Base-by-base conservation (phyloP, 2,329 filamentous ascomycete genomes). In the Tympanopsis confertula region DNA sequence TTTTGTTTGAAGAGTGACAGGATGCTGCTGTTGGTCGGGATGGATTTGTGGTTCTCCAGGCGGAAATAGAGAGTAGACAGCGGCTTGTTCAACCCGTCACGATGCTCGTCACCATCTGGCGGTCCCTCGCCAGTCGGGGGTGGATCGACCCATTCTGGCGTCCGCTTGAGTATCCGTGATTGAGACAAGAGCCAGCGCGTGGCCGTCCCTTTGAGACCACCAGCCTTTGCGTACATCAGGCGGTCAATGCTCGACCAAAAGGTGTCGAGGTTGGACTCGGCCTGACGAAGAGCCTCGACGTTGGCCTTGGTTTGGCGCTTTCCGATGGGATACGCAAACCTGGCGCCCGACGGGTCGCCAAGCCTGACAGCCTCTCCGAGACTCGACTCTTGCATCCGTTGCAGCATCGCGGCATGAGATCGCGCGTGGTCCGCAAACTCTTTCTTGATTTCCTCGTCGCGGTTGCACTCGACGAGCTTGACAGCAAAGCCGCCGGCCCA, bases 81-180 rank as follows among this genome's bases (percentile, higher is more conserved):
- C 0, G 52, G 52, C 13, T 39, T 44, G 20, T 47, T 42, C 12
- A 45, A 19, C 5, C 22, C 20, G 15, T 38, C 30, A 12, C 24
- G 4, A 20, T 40, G 19, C 35, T 3, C 5, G 20, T 5, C 37
- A 42, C 10, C 20, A 18, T 36, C 17, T 5, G n/a, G 28, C 20
- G 38, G 42, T 4, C 24, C 17, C 5, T 32, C 20, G n/a, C n/a
- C n/a, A n/a, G n/a, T n/a, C n/a, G n/a, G n/a, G n/a, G n/a, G n/a
- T n/a, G n/a, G n/a, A n/a, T 68, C 62, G 19, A 58, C 45, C 66
- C 69, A 74, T 12, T 61, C 55, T 1, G 61, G 53, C 0, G 68
- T 75, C n/a, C 71, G 58, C 20, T 62, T 60, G 5, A 74, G 45
- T 1, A 42, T 45, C 3, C 62, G 59, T 0, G 43, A 35, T 20